phyloP scores from a whole-genome alignment of 2,329 filamentous ascomycete genomes.

The Lecanosticta acicola region DNA sequence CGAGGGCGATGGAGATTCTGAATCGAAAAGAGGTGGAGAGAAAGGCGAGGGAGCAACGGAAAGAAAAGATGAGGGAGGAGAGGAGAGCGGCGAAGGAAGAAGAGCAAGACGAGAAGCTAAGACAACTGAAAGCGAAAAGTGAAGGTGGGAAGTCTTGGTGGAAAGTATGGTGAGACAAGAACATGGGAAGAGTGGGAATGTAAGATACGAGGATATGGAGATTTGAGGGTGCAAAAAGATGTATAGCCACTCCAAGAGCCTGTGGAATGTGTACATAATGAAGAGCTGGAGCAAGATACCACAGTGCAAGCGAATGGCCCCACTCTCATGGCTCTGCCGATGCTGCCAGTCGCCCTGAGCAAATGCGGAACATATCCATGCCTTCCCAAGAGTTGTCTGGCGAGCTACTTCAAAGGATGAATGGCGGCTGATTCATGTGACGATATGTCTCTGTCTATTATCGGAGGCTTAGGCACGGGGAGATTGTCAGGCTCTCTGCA shows the following conservation, averaged over 20 bases:
- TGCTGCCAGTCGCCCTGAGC: no score
- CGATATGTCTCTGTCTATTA: no score
- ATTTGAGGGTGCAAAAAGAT: not conserved
- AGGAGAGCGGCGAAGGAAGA: conserved; percentile 41
- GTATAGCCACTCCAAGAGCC: not conserved
- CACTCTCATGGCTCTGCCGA: no score
- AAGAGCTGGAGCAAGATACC: no score
- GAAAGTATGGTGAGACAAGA: conserved; percentile 31
- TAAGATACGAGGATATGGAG: not conserved
- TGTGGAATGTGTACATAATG: not conserved
- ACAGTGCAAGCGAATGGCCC: no score
- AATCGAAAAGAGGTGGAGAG: conserved; percentile 62
- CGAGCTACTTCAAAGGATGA: no score
- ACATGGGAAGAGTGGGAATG: not conserved
- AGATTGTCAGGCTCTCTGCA: no score
- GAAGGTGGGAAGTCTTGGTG: conserved; percentile 30
- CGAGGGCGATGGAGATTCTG: conserved; percentile 76
- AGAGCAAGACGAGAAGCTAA: conserved; percentile 36
- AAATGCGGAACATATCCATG: no score
- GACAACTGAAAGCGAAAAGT: conserved; percentile 23
- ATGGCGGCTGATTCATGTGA: no score
- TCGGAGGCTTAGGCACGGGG: no score
- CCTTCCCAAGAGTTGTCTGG: no score
- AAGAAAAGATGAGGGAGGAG: conserved; percentile 36
- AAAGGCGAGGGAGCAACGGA: conserved; percentile 47